A percentile compares a stretch with the other conserved stretches of the same genome.
Conservation (phyloP, 2,329 filamentous ascomycete genomes). For the Trichoderma polysporum region DNA sequence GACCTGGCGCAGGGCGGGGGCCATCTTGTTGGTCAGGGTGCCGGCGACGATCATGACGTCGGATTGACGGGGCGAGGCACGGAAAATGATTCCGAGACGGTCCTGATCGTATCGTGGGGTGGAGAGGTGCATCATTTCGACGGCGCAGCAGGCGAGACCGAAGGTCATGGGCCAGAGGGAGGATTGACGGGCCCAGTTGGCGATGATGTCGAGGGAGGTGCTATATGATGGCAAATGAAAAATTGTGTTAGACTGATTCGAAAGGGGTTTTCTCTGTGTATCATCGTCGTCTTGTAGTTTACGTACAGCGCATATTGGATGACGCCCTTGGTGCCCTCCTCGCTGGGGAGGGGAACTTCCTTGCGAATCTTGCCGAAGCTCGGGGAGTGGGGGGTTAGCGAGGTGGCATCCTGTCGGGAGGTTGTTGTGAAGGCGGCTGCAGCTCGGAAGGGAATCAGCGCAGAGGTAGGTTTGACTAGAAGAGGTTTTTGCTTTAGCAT, state of each 20-base stretch:
- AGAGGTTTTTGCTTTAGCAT: neutral
- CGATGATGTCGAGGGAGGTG: conserved; percentile 73
- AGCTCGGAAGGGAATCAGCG: conserved; percentile 63
- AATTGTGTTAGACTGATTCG: neutral
- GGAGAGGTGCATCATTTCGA: conserved; percentile 92
- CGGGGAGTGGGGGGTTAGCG: conserved; percentile 52
- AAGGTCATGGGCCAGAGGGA: conserved; percentile 90
- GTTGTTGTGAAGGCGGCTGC: conserved; percentile 65
- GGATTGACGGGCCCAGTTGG: conserved; percentile 82
- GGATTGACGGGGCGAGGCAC: conserved; percentile 80
- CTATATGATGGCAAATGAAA: too few relatives aligned
- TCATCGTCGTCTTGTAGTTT: neutral
- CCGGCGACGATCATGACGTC: conserved; percentile 94
- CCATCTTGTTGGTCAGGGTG: conserved; percentile 96
- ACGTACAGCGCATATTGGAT: conserved; percentile 86
- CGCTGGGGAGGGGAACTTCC: conserved; percentile 74
- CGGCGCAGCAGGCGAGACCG: conserved; percentile 81
- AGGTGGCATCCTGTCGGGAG: conserved; percentile 62
- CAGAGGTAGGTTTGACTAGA: conserved; percentile 64
- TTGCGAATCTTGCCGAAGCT: conserved; percentile 58
- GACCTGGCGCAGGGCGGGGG: conserved; percentile 81
- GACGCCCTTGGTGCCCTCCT: conserved; percentile 75
- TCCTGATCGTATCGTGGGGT: conserved; percentile 89
- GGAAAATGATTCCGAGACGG: conserved; percentile 85
- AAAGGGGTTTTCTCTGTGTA: conserved; percentile 10